Conservation (phyloP, 163 green algal genomes). For the Chloroidium sp. region DNA sequence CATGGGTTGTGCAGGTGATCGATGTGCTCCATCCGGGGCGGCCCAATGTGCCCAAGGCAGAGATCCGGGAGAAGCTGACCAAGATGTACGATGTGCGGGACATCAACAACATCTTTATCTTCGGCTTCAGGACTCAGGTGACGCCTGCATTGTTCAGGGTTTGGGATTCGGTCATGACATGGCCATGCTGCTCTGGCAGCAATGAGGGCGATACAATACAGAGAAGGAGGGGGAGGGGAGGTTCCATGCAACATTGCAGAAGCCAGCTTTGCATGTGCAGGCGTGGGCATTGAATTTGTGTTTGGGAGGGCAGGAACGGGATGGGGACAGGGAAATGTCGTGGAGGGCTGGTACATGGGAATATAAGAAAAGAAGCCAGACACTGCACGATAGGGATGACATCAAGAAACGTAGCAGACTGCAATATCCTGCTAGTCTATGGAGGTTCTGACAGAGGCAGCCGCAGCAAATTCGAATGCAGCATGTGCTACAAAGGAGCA, state of each 20-base stretch:
- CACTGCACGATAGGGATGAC: too few relatives aligned
- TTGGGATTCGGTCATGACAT: neutral
- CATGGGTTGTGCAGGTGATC: conserved; percentile 64
- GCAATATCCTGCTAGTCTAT: neutral
- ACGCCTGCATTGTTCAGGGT: neutral
- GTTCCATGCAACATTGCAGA: neutral
- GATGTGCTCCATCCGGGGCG: conserved; percentile 96
- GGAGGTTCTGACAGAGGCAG: neutral
- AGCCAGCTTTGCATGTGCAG: too few relatives aligned
- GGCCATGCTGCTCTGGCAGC: neutral
- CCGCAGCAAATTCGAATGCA: too few relatives aligned
- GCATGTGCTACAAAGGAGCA: too few relatives aligned
- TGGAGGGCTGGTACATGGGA: too few relatives aligned
- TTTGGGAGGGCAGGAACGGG: too few relatives aligned
- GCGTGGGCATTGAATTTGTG: too few relatives aligned
- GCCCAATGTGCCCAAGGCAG: conserved; percentile 92
- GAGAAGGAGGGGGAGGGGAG: neutral
- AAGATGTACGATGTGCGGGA: conserved; percentile 96
- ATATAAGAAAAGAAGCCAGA: too few relatives aligned
- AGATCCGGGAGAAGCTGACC: conserved; percentile 93
- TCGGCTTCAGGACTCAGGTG: conserved; percentile 94
- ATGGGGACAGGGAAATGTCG: too few relatives aligned
- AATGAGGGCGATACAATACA: neutral
- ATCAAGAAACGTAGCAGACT: too few relatives aligned
- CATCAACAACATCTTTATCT: conserved; percentile 80